phyloP scores from a whole-genome alignment of 768 basidiomycete genomes.

The Multifurca ochricompacta region DNA sequence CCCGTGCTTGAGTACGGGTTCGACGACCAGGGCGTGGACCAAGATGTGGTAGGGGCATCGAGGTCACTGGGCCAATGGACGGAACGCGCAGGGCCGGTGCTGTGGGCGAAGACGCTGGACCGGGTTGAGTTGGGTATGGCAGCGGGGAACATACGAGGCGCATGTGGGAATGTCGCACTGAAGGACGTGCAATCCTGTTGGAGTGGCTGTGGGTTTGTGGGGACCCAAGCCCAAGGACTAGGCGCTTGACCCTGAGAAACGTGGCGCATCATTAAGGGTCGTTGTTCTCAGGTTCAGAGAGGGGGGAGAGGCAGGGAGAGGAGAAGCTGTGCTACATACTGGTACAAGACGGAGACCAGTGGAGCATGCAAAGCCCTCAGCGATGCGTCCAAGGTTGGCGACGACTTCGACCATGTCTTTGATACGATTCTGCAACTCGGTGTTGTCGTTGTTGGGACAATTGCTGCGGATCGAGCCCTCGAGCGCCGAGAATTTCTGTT shows the following conservation, averaged over 20 bases:
- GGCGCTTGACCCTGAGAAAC: neutral
- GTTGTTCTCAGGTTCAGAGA: no score
- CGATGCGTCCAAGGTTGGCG: constrained; percentile 6
- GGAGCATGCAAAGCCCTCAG: constrained; percentile 11
- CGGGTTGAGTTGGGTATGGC: constrained; percentile 10
- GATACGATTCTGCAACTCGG: neutral
- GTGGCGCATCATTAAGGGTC: neutral
- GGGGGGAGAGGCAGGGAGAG: no score
- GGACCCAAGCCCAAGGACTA: constrained; percentile 10
- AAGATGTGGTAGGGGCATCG: neutral
- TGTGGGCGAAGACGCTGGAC: constrained; percentile 9
- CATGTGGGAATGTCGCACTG: constrained; percentile 10
- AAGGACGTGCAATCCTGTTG: constrained; percentile 9
- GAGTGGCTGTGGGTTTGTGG: neutral
- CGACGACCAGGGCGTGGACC: neutral
- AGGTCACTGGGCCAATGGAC: constrained; percentile 17
- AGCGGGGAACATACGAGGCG: constrained; percentile 9
- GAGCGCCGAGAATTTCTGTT: constrained; percentile 4
- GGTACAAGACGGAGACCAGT: constrained; percentile 15
- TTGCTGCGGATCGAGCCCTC: neutral
- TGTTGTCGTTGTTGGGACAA: neutral
- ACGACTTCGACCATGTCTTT: constrained; percentile 10
- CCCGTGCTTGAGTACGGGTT: neutral
- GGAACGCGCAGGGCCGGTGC: constrained; percentile 8
- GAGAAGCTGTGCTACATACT: neutral